phyloP scores from a whole-genome alignment of 495 filamentous ascomycete genomes.

The Aspergillus avenaceus region DNA sequence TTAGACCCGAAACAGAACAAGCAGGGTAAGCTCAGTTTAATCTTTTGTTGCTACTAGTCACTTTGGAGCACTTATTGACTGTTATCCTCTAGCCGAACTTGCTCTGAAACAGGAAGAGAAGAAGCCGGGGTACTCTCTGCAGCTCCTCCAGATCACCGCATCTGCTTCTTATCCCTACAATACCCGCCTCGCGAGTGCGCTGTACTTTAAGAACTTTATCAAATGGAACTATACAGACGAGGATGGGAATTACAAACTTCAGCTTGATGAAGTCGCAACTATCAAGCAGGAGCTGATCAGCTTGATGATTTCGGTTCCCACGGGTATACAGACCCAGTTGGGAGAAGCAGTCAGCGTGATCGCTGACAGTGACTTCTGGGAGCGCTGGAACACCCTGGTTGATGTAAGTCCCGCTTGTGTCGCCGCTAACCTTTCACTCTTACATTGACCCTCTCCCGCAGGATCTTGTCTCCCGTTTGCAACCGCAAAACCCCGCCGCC shows the following conservation, averaged over 20 bases:
- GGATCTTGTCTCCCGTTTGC: slow-evolving; percentile 86
- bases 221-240: slow-evolving; percentile 90
- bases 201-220: slow-evolving; percentile 99
- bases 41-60: background rate
- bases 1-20: slow-evolving; percentile 81
- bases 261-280: slow-evolving; percentile 69
- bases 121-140: slow-evolving; percentile 81
- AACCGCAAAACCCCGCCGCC: slow-evolving; percentile 65
- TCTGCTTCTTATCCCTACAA: slow-evolving; percentile 62
- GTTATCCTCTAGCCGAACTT: slow-evolving; percentile 63
- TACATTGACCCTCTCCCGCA: slow-evolving; percentile 21
- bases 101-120: slow-evolving; percentile 69
- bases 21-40: slow-evolving; percentile 59
- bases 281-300: slow-evolving; percentile 95
- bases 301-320: slow-evolving; percentile 88
- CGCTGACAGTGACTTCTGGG: slow-evolving; percentile 96
- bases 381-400: slow-evolving; percentile 88
- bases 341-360: slow-evolving; percentile 96
- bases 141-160: slow-evolving; percentile 83
- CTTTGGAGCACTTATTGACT: slow-evolving; percentile 2
- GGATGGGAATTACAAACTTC: slow-evolving; percentile 85
- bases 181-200: slow-evolving; percentile 81
- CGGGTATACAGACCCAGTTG: slow-evolving; percentile 84
- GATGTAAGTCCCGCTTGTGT: slow-evolving; percentile 46
- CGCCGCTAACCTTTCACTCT: background rate